Evolutionary conservation across 2,329 filamentous ascomycete genomes (phyloP).

Genomic region (Teratosphaeria pseudoeucalypti): DNA sequence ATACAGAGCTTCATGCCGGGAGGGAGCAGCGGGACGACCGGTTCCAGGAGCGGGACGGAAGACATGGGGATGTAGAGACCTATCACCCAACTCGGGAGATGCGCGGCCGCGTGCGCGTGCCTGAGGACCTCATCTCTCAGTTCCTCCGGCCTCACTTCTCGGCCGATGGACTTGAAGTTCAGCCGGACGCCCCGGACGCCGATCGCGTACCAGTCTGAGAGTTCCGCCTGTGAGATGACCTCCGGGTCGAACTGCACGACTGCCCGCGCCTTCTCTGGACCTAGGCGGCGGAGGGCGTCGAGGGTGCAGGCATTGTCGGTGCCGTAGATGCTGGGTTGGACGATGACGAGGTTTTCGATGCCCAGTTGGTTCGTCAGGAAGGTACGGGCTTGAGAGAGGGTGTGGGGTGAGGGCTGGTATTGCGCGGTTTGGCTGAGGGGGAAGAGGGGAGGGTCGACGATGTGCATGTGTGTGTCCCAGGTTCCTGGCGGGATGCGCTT

Average conservation of each 20-base stretch:
- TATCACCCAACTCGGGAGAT: slow-evolving; percentile 44
- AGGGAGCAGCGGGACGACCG: slow-evolving; percentile 37
- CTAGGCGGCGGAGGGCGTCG: slow-evolving; percentile 41
- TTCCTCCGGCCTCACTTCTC: slow-evolving; percentile 28
- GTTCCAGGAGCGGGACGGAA: slow-evolving; percentile 39
- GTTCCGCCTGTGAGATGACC: slow-evolving; percentile 26
- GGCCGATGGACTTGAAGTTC: slow-evolving; percentile 46
- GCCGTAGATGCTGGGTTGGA: slow-evolving; percentile 52
- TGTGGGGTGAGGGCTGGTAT: slow-evolving; percentile 43
- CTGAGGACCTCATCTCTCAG: slow-evolving; percentile 33
- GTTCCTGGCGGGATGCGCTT: slow-evolving; percentile 33
- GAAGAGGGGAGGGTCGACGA: slow-evolving; percentile 44
- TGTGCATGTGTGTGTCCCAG: slow-evolving; percentile 57
- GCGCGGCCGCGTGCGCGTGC: slow-evolving; percentile 42
- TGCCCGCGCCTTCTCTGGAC: slow-evolving; percentile 41
- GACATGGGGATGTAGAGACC: slow-evolving; percentile 49
- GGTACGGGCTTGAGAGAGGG: slow-evolving; percentile 39
- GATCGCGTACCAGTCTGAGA: slow-evolving; percentile 45
- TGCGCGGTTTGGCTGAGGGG: slow-evolving; percentile 38
- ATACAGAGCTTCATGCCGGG: slow-evolving; percentile 42
- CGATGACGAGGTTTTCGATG: slow-evolving; percentile 46
- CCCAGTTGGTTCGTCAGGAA: slow-evolving; percentile 42
- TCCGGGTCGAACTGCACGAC: slow-evolving; percentile 48
- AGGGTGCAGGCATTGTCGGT: slow-evolving; percentile 50
- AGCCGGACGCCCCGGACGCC: slow-evolving; percentile 51